phyloP scores from a whole-genome alignment of 2,329 filamentous ascomycete species.

The Chaetomiaceae sp. region DNA sequence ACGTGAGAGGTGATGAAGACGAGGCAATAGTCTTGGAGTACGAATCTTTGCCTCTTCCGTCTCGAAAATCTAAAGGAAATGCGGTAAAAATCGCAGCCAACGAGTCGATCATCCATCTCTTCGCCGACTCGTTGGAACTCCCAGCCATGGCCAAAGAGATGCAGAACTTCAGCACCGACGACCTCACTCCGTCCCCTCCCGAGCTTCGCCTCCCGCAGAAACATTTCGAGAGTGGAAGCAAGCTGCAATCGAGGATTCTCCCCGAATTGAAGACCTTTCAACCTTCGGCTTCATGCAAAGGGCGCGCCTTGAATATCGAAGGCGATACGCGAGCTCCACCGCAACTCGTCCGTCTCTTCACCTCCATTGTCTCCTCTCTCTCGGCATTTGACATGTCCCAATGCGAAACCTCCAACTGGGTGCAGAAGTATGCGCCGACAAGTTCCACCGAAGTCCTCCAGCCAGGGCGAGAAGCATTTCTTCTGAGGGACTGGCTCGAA shows the following conservation, averaged over 20 bases:
- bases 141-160: slow-evolving; percentile 31
- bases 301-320: background rate
- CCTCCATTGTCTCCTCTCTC: slow-evolving; percentile 54
- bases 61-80: slow-evolving; percentile 49
- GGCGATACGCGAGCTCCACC: slow-evolving; percentile 37
- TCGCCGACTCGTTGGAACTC: slow-evolving; percentile 38
- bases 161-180: slow-evolving; percentile 34
- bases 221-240: slow-evolving; percentile 54
- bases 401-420: slow-evolving; percentile 71
- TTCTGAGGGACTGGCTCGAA: slow-evolving; percentile 77
- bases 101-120: slow-evolving; percentile 40
- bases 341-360: slow-evolving; percentile 51
- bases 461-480: slow-evolving; percentile 59
- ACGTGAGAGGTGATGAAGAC: slow-evolving; percentile 49
- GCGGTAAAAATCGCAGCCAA: slow-evolving; percentile 35
- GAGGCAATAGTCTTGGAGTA: background rate
- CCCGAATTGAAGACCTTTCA: slow-evolving; percentile 37
- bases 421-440: slow-evolving; percentile 76
- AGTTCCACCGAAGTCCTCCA: slow-evolving; percentile 71
- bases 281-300: background rate
- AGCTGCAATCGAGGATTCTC: slow-evolving; percentile 46
- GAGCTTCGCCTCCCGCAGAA: slow-evolving; percentile 51
- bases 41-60: slow-evolving; percentile 11
- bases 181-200: slow-evolving; percentile 41
- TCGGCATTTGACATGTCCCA: slow-evolving; percentile 76